These are phyloP conservation scores for Populus nigra DNA, from an alignment of 345 rosid genomes.

Conservation along the genomic window DNA sequence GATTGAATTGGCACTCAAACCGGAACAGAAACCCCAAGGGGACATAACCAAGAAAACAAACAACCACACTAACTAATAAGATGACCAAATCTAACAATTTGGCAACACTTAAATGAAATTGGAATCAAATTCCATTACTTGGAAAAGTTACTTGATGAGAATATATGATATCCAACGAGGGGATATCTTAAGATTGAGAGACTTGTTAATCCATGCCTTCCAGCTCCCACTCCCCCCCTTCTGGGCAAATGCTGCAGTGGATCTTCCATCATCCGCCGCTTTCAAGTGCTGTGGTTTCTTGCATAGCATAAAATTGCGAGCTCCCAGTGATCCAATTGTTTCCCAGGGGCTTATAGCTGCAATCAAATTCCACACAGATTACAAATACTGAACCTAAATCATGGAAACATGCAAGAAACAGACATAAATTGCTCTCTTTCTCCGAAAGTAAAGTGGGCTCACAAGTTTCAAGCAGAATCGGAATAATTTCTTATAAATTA, in stretches of 20 bases:
- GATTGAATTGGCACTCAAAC: constrained; percentile 6
- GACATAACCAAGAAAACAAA: not conserved
- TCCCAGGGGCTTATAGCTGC: constrained; percentile 77
- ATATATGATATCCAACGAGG: constrained; percentile 40
- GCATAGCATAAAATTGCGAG: constrained; percentile 84
- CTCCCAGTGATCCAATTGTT: constrained; percentile 72
- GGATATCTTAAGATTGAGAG: constrained; percentile 67
- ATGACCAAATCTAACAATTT: not conserved
- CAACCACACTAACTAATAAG: not conserved
- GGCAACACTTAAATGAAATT: not conserved
- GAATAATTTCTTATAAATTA: not conserved
- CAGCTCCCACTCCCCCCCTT: constrained; percentile 67
- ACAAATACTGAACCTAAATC: not conserved
- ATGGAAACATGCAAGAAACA: too few species aligned
- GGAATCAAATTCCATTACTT: not conserved
- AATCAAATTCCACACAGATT: constrained; percentile 14
- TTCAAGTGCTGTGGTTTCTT: constrained; percentile 66
- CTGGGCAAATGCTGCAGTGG: constrained; percentile 39
- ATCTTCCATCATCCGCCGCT: constrained; percentile 25
- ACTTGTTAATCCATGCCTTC: constrained; percentile 90
- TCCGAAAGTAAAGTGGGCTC: not conserved
- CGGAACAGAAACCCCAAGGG: not conserved
- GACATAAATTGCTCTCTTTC: too few species aligned
- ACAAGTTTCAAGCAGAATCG: not conserved
- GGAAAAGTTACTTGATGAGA: not conserved